Evolutionary conservation across 768 basidiomycete species (phyloP).

Genomic region (Suillus variegatus): DNA sequence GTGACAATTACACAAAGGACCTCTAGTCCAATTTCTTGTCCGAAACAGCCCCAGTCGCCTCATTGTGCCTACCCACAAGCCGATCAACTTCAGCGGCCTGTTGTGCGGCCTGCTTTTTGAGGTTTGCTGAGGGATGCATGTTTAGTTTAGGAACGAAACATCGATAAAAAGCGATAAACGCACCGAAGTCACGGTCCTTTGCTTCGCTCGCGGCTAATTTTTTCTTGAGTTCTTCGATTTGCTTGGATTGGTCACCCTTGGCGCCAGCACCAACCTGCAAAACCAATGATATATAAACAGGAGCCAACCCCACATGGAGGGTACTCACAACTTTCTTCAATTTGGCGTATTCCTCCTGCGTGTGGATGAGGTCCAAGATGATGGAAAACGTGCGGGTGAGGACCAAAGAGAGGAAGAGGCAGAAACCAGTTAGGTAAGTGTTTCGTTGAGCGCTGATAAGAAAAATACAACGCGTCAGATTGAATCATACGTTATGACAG

Average conservation of each 20-base stretch:
- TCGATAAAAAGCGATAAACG: conserved; percentile 16
- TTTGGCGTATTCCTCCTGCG: conserved; percentile 85
- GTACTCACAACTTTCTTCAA: conserved; percentile 61
- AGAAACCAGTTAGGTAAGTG: conserved; percentile 90
- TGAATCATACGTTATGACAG: not conserved
- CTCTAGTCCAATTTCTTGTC: conserved; percentile 67
- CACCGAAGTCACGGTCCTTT: conserved; percentile 69
- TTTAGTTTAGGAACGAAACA: not conserved
- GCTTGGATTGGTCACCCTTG: conserved; percentile 31
- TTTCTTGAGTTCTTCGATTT: conserved; percentile 69
- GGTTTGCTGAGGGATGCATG: not conserved
- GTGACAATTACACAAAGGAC: not conserved
- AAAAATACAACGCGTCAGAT: not conserved
- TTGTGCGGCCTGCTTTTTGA: conserved; percentile 67
- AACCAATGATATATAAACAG: not conserved
- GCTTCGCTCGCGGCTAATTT: conserved; percentile 58
- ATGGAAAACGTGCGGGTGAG: conserved; percentile 93
- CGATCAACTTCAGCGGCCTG: conserved; percentile 83
- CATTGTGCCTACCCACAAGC: conserved; percentile 76
- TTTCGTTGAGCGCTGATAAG: conserved; percentile 76
- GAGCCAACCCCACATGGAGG: not conserved
- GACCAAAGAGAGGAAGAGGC: conserved; percentile 93
- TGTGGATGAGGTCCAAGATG: conserved; percentile 86
- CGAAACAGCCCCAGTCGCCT: conserved; percentile 58
- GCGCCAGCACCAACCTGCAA: conserved; percentile 37